Conservation (phyloP, 495 filamentous ascomycete species). For the Endocarpon pusillum region DNA sequence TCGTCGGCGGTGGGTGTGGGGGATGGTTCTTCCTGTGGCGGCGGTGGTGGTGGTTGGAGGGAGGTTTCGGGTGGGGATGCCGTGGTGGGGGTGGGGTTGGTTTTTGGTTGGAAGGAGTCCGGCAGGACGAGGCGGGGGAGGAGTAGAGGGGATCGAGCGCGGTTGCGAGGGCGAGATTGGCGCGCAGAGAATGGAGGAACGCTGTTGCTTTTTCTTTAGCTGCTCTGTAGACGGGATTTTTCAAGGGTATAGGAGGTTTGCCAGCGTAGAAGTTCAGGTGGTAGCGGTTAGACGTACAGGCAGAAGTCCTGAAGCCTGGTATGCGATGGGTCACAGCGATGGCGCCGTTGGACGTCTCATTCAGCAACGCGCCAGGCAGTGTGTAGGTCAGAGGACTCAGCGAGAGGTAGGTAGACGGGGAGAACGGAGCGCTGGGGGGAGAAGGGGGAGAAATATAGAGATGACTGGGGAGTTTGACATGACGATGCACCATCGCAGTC, state of each 20-base stretch:
- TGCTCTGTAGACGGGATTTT: not conserved
- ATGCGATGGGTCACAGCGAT: not conserved
- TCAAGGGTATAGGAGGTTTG: not conserved
- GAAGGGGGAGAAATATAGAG: too few species aligned
- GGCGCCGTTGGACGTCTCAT: too few species aligned
- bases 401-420: too few species aligned
- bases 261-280: too few species aligned
- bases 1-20: slow-evolving; percentile 18
- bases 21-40: slow-evolving; percentile 6
- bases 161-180: slow-evolving; percentile 14
- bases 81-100: slow-evolving; percentile 11
- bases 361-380: too few species aligned
- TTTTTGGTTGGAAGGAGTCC: slow-evolving; percentile 12
- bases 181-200: slow-evolving; percentile 13
- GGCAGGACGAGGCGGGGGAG: slow-evolving; percentile 8
- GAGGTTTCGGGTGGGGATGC: slow-evolving; percentile 6
- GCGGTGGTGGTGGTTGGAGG: slow-evolving; percentile 6
- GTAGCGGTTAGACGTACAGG: not conserved
- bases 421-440: too few species aligned
- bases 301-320: slow-evolving; percentile 1
- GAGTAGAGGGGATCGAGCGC: slow-evolving; percentile 6
- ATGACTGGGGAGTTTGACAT: too few species aligned
- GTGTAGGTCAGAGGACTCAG: too few species aligned
- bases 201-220: slow-evolving; percentile 4
- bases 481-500: too few species aligned